A percentile compares a stretch with the other conserved stretches of the same genome.
Conservation (phyloP, 1,284 basidiomycete species). For the Apiotrichum gracile region DNA sequence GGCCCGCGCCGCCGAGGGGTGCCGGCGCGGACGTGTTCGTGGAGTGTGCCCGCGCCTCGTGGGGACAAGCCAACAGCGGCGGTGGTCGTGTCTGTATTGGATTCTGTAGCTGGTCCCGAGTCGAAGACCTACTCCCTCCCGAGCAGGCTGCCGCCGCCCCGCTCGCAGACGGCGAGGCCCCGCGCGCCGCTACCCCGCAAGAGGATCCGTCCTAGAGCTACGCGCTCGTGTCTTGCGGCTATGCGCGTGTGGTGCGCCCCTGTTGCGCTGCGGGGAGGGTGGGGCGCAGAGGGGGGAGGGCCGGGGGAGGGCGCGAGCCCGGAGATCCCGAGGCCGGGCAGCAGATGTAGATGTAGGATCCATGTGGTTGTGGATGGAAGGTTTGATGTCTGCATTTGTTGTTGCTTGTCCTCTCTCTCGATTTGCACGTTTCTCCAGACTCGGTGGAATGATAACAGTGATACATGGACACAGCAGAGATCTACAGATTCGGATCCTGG, state of each 20-base stretch:
- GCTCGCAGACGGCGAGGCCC: not conserved
- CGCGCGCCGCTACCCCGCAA: not conserved
- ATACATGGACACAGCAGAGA: not conserved
- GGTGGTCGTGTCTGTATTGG: not conserved
- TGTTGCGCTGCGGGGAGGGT: too few species aligned
- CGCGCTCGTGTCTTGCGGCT: not conserved
- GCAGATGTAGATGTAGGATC: too few species aligned
- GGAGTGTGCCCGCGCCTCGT: not conserved
- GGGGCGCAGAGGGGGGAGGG: not conserved
- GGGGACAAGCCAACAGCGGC: not conserved
- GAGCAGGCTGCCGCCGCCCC: not conserved
- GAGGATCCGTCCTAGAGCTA: conserved; percentile 4
- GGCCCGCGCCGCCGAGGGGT: not conserved
- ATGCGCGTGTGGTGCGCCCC: not conserved
- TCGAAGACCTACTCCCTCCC: not conserved
- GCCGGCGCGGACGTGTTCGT: not conserved
- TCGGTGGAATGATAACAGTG: too few species aligned
- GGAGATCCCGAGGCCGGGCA: not conserved
- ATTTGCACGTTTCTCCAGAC: too few species aligned
- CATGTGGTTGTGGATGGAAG: too few species aligned
- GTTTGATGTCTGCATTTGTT: too few species aligned
- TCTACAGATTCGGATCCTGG: conserved; percentile 29
- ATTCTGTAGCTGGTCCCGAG: not conserved
- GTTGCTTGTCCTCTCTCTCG: too few species aligned
- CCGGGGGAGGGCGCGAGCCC: not conserved